Evolutionary conservation across 306 rosid genomes (phyloP).

Genomic region (Begonia peltatifolia): DNA sequence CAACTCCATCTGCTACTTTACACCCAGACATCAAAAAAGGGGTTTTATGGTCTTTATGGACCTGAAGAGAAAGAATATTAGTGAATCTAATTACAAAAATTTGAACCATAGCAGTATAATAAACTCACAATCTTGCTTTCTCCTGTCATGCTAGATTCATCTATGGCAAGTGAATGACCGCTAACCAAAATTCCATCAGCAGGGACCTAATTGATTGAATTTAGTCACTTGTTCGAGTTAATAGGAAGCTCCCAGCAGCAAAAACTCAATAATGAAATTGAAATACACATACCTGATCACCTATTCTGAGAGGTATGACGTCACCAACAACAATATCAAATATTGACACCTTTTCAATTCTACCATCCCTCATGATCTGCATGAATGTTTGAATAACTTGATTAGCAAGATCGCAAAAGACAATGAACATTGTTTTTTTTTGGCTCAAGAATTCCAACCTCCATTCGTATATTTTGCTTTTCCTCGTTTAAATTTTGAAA

Average conservation of each 20-base stretch:
- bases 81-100: background rate
- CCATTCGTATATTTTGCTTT: slow-evolving; percentile 80
- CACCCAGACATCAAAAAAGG: slow-evolving; percentile 99
- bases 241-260: slow-evolving; percentile 5
- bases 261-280: slow-evolving; percentile 13
- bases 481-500: slow-evolving; percentile 81
- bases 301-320: slow-evolving; percentile 82
- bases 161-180: slow-evolving; percentile 84
- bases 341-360: slow-evolving; percentile 58
- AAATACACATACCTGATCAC: slow-evolving; percentile 65
- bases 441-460: slow-evolving; percentile 38
- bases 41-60: slow-evolving; percentile 64
- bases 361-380: slow-evolving; percentile 82
- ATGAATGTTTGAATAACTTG: slow-evolving; percentile 14
- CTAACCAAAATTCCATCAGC: slow-evolving; percentile 82
- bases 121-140: slow-evolving; percentile 90
- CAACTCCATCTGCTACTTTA: slow-evolving; percentile 97
- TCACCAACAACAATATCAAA: slow-evolving; percentile 97
- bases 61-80: slow-evolving; percentile 32
- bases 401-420: slow-evolving; percentile 10
- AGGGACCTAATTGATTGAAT: slow-evolving; percentile 43
- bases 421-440: slow-evolving; percentile 3
- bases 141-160: slow-evolving; percentile 99
- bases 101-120: slow-evolving; percentile 10
- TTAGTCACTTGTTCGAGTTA: no score